Evolutionary conservation across 2,329 filamentous ascomycete species (phyloP).

Genomic region (Aspergillus neoniger): DNA sequence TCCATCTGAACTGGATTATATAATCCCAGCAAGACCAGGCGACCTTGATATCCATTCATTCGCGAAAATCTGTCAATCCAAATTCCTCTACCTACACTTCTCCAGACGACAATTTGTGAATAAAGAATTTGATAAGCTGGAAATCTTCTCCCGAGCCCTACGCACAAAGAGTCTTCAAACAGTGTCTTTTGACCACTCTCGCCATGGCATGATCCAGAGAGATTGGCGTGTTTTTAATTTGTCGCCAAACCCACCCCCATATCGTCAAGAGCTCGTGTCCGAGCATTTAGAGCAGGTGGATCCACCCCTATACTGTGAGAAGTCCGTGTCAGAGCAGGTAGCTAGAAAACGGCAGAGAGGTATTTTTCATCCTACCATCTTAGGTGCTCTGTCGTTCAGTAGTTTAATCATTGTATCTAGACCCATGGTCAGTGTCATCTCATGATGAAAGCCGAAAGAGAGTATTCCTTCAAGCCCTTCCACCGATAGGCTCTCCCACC

Average conservation of each 20-base stretch:
- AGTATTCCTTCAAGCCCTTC: constrained; percentile 18
- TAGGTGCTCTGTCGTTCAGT: constrained; percentile 15
- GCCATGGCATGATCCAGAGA: constrained; percentile 17
- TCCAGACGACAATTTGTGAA: constrained; percentile 21
- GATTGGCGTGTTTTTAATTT: constrained; percentile 20
- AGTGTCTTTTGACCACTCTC: constrained; percentile 17
- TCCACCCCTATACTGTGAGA: constrained; percentile 18
- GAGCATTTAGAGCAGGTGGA: constrained; percentile 14
- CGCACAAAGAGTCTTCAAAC: constrained; percentile 15
- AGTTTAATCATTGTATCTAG: constrained; percentile 20
- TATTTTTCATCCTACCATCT: constrained; percentile 14
- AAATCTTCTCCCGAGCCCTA: constrained; percentile 17
- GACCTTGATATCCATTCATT: constrained; percentile 17
- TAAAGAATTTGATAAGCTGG: constrained; percentile 16
- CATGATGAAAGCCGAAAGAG: constrained; percentile 17
- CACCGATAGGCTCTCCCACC: constrained; percentile 19
- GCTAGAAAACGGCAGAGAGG: constrained; percentile 23
- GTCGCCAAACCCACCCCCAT: constrained; percentile 22
- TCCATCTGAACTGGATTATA: constrained; percentile 15
- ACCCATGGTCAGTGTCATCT: constrained; percentile 14
- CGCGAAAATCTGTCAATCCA: constrained; percentile 22
- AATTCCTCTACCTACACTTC: constrained; percentile 21
- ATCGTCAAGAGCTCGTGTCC: constrained; percentile 14
- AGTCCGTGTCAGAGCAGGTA: constrained; percentile 10
- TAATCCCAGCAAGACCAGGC: constrained; percentile 15